These are phyloP conservation scores for Entamoeba dispar DNA, from an alignment of 208 protist genomes.

Conservation along the genomic window DNA sequence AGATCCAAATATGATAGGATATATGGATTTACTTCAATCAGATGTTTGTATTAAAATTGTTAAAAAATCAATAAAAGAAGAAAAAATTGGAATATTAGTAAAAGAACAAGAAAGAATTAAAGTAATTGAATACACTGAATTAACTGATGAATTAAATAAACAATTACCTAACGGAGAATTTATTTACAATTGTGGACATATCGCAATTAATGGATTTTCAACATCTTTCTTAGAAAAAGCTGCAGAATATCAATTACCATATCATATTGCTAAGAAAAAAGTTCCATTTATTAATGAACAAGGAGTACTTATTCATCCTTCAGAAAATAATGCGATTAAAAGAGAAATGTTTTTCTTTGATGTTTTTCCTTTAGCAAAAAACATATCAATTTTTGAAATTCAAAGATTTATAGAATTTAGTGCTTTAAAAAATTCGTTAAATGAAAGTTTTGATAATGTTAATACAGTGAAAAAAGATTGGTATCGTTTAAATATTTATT, in stretches of 20 bases:
- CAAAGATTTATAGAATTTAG: not conserved
- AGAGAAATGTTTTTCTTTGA: not conserved
- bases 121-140: constrained; percentile 90
- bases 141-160: constrained; percentile 39
- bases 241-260: not conserved
- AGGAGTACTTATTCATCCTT: not conserved
- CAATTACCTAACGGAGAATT: not conserved
- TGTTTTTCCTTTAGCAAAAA: not conserved
- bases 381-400: not conserved
- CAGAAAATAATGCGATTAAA: not conserved
- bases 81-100: constrained; percentile 80
- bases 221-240: not conserved
- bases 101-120: constrained; percentile 46
- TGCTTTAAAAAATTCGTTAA: not conserved
- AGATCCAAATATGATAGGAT: constrained; percentile 79
- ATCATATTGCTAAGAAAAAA: not conserved
- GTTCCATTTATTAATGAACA: not conserved
- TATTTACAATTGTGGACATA: not conserved
- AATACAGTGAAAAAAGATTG: not conserved
- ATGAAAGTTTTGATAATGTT: not conserved
- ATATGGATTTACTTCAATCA: constrained; percentile 38
- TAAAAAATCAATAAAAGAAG: constrained; percentile 51
- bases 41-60: constrained; percentile 71
- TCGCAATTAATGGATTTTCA: not conserved
- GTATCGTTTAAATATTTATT: not conserved